A percentile compares a stretch with the other conserved stretches of the same genome.
These are phyloP conservation scores for Solanum chiquidenum DNA, from an alignment of 257 asterid species.

Conservation along the genomic window DNA sequence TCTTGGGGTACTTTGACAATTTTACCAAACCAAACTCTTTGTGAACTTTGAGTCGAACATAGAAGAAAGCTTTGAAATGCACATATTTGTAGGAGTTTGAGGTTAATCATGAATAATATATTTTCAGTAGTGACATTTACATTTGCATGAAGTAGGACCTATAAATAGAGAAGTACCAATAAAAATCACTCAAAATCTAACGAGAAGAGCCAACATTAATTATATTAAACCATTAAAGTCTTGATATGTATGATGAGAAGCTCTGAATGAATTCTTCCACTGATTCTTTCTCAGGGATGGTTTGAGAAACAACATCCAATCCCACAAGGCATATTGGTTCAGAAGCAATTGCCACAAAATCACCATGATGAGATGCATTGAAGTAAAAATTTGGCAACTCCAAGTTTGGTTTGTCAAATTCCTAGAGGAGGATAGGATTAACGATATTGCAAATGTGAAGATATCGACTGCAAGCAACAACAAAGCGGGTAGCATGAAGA, in stretches of 20 bases:
- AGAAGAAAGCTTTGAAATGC: background rate
- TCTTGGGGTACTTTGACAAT: no score
- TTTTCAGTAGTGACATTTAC: background rate
- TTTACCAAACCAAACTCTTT: background rate
- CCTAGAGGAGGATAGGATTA: slow-evolving; percentile 18
- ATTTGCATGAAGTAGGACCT: background rate
- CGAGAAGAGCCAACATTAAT: slow-evolving; percentile 33
- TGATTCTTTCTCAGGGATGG: slow-evolving; percentile 56
- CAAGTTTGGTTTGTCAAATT: slow-evolving; percentile 19
- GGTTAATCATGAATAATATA: background rate
- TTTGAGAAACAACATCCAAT: slow-evolving; percentile 59
- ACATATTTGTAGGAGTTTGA: background rate
- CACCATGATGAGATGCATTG: slow-evolving; percentile 85
- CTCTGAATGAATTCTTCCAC: slow-evolving; percentile 41
- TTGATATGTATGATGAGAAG: slow-evolving; percentile 62
- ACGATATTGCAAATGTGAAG: background rate
- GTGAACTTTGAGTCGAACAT: background rate
- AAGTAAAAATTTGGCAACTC: slow-evolving; percentile 66
- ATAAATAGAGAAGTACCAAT: slow-evolving; percentile 32
- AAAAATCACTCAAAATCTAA: slow-evolving; percentile 50
- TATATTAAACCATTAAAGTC: slow-evolving; percentile 56
- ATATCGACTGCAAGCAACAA: background rate
- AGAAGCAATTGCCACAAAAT: slow-evolving; percentile 86
- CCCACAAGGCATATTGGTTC: slow-evolving; percentile 91
- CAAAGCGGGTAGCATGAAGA: background rate